Evolutionary conservation across 2,329 filamentous ascomycete species (phyloP), one percentile per base, ranked within the genome.

Genomic region (Penicillium paneum): DNA sequence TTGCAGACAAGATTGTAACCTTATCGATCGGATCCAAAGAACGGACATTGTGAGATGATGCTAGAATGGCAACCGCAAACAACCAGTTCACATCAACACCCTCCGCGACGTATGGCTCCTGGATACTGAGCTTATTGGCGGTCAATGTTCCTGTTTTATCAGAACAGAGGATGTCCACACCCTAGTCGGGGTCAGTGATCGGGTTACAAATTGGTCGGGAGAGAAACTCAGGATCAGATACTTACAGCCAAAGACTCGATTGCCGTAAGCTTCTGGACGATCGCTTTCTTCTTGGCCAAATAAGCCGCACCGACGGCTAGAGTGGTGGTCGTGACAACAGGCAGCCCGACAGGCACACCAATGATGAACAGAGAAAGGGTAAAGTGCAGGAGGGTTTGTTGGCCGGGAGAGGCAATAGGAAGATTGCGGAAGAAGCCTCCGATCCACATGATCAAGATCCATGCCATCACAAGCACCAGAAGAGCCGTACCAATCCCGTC

Each of bases 71-170:
- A 58, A 89, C 87, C 51, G 88, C 87, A 84, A 91, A 90, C 85
- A 91, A 89, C 87, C 87, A 91, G 77, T 90, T 87, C 69, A 90
- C 82, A 70, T 90, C 87, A 64, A 89, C 83, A 52, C 88, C 88
- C 73, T 90, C 88, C 38, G 86, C 84, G 41, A 90, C 87, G 72
- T 86, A 91, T 2, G 88, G 88, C 65, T 90, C 87, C 62, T 87
- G 86, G 65, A 91, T 88, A 66, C 84, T 88, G 56, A 91, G 78
- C 76, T 90, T 87, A 59, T 74, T 74, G n/a, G 71, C 71, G 2
- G 71, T 74, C n/a, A 91, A 79, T 21, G 88, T 91, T 75, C 88
- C 88, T 11, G 88, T 91, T 79, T 91, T 91, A 75, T 91, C 88
- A 58, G 88, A 91, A 77, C 88, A 91, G 62, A 90, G 81, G 63